Evolutionary conservation across 2,329 filamentous ascomycete genomes (phyloP).

Genomic region (Hymenoscyphus linearis): DNA sequence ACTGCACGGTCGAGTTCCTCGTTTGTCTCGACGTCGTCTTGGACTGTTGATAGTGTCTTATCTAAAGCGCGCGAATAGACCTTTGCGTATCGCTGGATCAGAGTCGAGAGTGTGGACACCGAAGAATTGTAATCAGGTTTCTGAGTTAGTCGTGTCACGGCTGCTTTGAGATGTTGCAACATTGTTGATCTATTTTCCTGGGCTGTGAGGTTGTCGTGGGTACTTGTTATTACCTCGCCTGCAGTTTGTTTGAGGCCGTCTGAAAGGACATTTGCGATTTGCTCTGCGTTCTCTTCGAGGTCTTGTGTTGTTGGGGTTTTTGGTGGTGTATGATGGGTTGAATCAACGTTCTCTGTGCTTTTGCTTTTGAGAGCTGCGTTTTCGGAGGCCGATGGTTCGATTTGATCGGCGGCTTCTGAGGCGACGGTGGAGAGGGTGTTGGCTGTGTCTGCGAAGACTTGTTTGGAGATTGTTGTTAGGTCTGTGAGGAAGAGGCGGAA

Average conservation of each 20-base stretch:
- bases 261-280: constrained; percentile 41
- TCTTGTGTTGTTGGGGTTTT: constrained; percentile 55
- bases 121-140: constrained; percentile 81
- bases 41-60: constrained; percentile 59
- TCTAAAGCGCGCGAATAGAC: constrained; percentile 70
- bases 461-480: constrained; percentile 68
- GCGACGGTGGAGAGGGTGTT: constrained; percentile 73
- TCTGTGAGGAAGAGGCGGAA: constrained; percentile 84
- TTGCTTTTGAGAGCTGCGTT: constrained; percentile 26
- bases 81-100: constrained; percentile 73
- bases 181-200: constrained; percentile 65
- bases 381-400: constrained; percentile 64
- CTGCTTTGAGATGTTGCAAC: constrained; percentile 68
- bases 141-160: constrained; percentile 67
- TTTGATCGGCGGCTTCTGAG: constrained; percentile 64
- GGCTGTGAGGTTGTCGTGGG: constrained; percentile 67
- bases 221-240: constrained; percentile 60
- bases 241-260: constrained; percentile 44
- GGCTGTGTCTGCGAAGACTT: constrained; percentile 83
- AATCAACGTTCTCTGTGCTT: background rate
- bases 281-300: constrained; percentile 51
- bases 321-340: constrained; percentile 41
- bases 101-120: constrained; percentile 68
- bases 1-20: constrained; percentile 69
- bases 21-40: constrained; percentile 70